These are phyloP conservation scores for Esteya vermicola DNA, from an alignment of 2,329 filamentous ascomycete species.

Conservation along the genomic window DNA sequence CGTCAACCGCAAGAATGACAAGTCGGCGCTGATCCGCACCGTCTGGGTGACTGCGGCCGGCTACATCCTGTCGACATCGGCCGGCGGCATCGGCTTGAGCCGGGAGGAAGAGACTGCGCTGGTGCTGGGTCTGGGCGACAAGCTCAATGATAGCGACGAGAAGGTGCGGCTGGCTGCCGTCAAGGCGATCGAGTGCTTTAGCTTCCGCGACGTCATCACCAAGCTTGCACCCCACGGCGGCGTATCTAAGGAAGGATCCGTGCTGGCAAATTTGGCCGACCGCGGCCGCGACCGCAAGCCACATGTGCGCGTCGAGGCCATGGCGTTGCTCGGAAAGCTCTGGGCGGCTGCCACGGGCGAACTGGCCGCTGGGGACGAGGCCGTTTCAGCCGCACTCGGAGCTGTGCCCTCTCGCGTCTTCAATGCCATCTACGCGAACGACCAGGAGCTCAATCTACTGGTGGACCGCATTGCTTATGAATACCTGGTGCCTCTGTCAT, in stretches of 20 bases:
- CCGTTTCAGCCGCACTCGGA: slow-evolving; percentile 58
- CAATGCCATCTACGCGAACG: slow-evolving; percentile 81
- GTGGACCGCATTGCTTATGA: slow-evolving; percentile 80
- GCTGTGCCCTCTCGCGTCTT: slow-evolving; percentile 76
- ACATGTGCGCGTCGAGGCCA: slow-evolving; percentile 70
- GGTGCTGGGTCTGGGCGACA: slow-evolving; percentile 60
- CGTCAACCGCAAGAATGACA: slow-evolving; percentile 73
- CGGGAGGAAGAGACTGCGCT: slow-evolving; percentile 67
- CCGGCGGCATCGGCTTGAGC: slow-evolving; percentile 77
- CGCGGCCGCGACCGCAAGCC: slow-evolving; percentile 77
- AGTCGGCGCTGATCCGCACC: slow-evolving; percentile 64
- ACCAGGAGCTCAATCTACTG: slow-evolving; percentile 69
- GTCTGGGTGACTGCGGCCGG: slow-evolving; percentile 78
- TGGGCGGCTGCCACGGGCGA: slow-evolving; percentile 92
- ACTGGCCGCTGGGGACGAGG: slow-evolving; percentile 68
- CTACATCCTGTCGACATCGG: slow-evolving; percentile 79
- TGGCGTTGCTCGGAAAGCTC: slow-evolving; percentile 68
- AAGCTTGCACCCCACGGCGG: slow-evolving; percentile 69
- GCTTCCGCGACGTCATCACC: slow-evolving; percentile 63
- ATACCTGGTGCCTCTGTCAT: slow-evolving; percentile 75
- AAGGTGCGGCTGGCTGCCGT: slow-evolving; percentile 84
- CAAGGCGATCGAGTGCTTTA: slow-evolving; percentile 67
- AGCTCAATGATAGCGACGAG: slow-evolving; percentile 79
- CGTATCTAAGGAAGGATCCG: slow-evolving; percentile 59
- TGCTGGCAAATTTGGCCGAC: slow-evolving; percentile 71